phyloP scores from a whole-genome alignment of 2,329 filamentous ascomycete genomes.

The Botryotinia convoluta region DNA sequence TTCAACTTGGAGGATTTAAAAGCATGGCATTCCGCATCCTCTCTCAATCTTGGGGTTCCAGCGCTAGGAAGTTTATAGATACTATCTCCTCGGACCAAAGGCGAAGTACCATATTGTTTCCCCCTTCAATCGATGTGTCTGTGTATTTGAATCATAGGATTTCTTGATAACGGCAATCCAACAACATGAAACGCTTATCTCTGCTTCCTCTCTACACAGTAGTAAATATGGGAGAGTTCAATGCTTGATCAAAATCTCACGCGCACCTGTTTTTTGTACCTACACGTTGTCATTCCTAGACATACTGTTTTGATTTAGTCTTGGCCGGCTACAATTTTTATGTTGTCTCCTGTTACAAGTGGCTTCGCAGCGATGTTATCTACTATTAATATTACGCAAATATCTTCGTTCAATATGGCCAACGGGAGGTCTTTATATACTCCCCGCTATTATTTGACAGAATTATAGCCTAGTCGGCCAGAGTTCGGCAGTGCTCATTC shows the following conservation, averaged over 20 bases:
- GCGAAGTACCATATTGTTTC: not conserved
- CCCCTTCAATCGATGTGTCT: not conserved
- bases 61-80: not conserved
- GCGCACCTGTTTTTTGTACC: not conserved
- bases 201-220: not conserved
- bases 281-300: not conserved
- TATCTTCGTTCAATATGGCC: not conserved
- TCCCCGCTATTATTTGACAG: not conserved
- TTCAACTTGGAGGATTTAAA: not conserved
- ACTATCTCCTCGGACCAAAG: not conserved
- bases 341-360: not conserved
- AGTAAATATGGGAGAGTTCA: not conserved
- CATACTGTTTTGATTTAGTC: not conserved
- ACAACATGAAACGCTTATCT: not conserved
- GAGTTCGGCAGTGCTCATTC: not conserved
- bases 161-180: not conserved
- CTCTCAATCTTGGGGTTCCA: not conserved
- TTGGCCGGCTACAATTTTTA: not conserved
- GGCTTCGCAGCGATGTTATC: not conserved
- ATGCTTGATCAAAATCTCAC: not conserved
- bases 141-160: not conserved
- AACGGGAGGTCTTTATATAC: not conserved
- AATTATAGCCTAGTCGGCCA: not conserved
- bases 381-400: not conserved
- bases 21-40: not conserved